Evolutionary conservation across 805 yeast genomes (phyloP).

Genomic region (Candida corydali): DNA sequence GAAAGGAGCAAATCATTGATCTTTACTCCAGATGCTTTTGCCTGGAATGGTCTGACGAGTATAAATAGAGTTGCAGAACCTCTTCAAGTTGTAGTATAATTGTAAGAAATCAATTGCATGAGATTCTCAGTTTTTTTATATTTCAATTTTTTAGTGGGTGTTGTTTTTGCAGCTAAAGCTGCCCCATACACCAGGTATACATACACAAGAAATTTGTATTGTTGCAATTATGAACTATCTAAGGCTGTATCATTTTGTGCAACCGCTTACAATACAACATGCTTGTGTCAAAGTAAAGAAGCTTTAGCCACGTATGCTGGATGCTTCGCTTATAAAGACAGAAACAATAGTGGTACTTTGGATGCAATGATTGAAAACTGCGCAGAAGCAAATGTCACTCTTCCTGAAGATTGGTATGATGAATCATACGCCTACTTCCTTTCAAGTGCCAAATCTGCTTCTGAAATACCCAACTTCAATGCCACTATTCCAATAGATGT

Average conservation of each 20-base stretch:
- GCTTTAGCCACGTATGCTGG: conserved; percentile 29
- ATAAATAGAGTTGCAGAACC: too few species aligned
- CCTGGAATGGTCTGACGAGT: too few species aligned
- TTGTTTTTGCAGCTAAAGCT: not conserved
- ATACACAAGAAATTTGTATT: not conserved
- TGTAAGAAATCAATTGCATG: too few species aligned
- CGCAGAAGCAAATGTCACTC: conserved; percentile 16
- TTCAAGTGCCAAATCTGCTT: conserved; percentile 12
- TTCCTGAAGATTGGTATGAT: conserved; percentile 15
- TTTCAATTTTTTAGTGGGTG: not conserved
- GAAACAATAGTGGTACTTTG: conserved; percentile 16
- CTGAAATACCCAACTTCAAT: conserved; percentile 22
- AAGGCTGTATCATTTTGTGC: conserved; percentile 4
- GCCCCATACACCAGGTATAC: conserved; percentile 1
- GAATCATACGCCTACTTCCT: conserved; percentile 14
- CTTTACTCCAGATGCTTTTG: too few species aligned
- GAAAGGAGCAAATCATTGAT: too few species aligned
- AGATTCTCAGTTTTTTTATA: not conserved
- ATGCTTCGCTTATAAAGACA: conserved; percentile 23
- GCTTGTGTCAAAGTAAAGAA: conserved; percentile 22
- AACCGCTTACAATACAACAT: conserved; percentile 9
- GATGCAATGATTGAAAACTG: conserved; percentile 16
- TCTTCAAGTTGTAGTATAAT: too few species aligned
- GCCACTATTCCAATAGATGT: conserved; percentile 14
- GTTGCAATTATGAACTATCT: conserved; percentile 4